A percentile compares a stretch with the other conserved stretches of the same genome.
These are phyloP conservation scores for Diaporthe sp. DNA, from an alignment of 2,329 filamentous ascomycete species.

Conservation along the genomic window DNA sequence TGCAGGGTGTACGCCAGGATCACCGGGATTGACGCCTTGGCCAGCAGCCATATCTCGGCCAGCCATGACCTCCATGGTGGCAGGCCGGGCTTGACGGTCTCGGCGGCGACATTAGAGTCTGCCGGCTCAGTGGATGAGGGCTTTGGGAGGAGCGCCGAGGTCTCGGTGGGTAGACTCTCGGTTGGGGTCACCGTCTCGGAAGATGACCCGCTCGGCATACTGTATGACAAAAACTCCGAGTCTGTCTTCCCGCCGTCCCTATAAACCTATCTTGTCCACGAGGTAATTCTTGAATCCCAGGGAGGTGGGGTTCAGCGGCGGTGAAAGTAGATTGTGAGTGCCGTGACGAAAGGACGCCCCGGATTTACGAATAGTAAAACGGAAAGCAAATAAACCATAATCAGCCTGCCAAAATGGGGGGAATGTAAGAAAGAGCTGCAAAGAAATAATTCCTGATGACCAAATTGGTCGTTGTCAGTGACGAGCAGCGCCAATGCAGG, in stretches of 20 bases:
- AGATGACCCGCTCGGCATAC: constrained; percentile 32
- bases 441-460: background rate
- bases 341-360: background rate
- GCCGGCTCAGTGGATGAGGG: constrained; percentile 16
- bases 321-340: no score
- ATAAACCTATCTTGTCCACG: no score
- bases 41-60: constrained; percentile 73
- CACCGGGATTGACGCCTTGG: constrained; percentile 78
- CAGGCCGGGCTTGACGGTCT: constrained; percentile 13
- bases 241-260: background rate
- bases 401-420: background rate
- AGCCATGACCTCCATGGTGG: constrained; percentile 54
- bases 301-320: background rate
- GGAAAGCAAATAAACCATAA: background rate
- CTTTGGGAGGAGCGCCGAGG: constrained; percentile 35
- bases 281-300: background rate
- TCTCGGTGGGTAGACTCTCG: constrained; percentile 32
- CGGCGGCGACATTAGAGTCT: constrained; percentile 3
- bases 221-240: background rate
- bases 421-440: background rate
- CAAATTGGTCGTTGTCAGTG: constrained; percentile 11
- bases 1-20: constrained; percentile 88
- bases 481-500: constrained; percentile 20
- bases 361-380: background rate
- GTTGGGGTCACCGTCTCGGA: constrained; percentile 28